phyloP scores from a whole-genome alignment of 306 rosid genomes.

The Medicago ruthenica region DNA sequence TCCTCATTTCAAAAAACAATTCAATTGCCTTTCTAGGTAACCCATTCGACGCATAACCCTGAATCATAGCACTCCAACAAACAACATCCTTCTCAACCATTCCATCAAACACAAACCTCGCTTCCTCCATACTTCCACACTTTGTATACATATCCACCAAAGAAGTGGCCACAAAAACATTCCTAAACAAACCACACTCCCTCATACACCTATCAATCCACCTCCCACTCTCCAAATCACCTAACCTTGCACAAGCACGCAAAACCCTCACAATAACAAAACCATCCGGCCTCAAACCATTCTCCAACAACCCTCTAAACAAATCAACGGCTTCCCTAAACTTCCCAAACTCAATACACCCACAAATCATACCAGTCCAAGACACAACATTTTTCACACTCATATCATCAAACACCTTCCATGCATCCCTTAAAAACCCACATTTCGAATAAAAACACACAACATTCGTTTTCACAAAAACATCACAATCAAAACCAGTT shows the following conservation, averaged over 20 bases:
- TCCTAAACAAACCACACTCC: conserved; percentile 51
- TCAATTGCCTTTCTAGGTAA: conserved; percentile 61
- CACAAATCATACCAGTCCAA: conserved; percentile 72
- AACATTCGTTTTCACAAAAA: conserved; percentile 64
- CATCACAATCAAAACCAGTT: conserved; percentile 63
- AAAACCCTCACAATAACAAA: conserved; percentile 60
- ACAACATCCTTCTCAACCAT: conserved; percentile 70
- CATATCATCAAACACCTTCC: conserved; percentile 65
- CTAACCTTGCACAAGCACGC: conserved; percentile 58
- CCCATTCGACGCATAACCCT: conserved; percentile 70
- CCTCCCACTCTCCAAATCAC: conserved; percentile 62
- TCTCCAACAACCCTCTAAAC: conserved; percentile 59
- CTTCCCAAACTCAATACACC: conserved; percentile 50
- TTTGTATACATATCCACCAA: conserved; percentile 70
- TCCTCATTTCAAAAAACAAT: conserved; percentile 68
- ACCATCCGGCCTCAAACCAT: conserved; percentile 72
- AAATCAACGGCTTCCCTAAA: conserved; percentile 57
- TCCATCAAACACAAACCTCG: conserved; percentile 53
- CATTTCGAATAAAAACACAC: conserved; percentile 57
- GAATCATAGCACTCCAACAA: conserved; percentile 78
- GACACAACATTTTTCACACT: conserved; percentile 65
- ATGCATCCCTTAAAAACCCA: conserved; percentile 52
- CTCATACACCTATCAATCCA: conserved; percentile 65
- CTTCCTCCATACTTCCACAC: conserved; percentile 69
- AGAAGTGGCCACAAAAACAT: conserved; percentile 68